phyloP scores from a whole-genome alignment of 305 asterid genomes.

The Fraxinus albicans region DNA sequence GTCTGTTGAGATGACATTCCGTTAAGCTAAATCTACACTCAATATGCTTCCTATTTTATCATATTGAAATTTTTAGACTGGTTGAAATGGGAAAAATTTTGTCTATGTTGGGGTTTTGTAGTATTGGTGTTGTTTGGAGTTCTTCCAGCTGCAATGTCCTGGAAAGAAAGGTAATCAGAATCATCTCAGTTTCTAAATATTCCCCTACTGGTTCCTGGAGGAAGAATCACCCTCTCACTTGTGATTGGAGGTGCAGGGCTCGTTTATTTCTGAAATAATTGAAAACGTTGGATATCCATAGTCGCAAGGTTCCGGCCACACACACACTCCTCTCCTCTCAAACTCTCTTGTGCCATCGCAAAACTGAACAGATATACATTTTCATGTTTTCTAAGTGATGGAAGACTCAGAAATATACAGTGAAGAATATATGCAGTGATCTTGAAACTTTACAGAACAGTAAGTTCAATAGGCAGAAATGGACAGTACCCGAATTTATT shows the following conservation, averaged over 20 bases:
- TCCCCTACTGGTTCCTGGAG: constrained; percentile 68
- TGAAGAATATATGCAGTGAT: background rate
- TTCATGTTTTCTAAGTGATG: background rate
- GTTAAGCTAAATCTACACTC: background rate
- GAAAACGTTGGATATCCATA: constrained; percentile 47
- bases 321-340: background rate
- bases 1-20: background rate
- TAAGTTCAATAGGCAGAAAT: background rate
- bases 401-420: background rate
- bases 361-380: background rate
- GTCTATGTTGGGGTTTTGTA: constrained; percentile 22
- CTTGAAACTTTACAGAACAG: background rate
- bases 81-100: background rate
- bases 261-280: constrained; percentile 59
- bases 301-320: background rate
- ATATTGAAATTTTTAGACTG: background rate
- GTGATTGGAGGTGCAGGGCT: constrained; percentile 68
- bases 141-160: constrained; percentile 87
- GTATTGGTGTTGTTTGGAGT: constrained; percentile 82
- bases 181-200: constrained; percentile 31
- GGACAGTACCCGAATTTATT: background rate
- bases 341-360: background rate
- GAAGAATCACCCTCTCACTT: constrained; percentile 67
- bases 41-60: background rate
- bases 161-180: constrained; percentile 68